Conservation (phyloP, 1,284 basidiomycete species). For the Coriolopsis trogii region DNA sequence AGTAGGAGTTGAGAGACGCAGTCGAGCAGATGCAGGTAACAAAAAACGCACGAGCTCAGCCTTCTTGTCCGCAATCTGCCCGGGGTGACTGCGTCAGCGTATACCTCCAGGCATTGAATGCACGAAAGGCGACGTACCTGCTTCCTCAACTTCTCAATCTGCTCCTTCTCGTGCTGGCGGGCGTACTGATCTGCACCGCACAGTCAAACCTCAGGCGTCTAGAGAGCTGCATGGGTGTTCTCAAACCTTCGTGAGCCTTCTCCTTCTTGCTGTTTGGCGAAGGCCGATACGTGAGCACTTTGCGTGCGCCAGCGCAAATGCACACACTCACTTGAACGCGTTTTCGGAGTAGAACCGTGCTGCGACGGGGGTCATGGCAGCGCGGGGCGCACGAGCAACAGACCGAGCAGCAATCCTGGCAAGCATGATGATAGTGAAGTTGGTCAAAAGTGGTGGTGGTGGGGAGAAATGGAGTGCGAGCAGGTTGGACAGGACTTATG, state of each 20-base stretch:
- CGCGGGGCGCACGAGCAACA: slow-evolving; percentile 47
- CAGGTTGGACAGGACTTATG: slow-evolving; percentile 2
- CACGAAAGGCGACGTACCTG: slow-evolving; percentile 44
- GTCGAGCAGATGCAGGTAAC: neutral
- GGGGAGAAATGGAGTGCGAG: slow-evolving; percentile 1
- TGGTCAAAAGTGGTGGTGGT: slow-evolving; percentile 7
- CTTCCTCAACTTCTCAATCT: slow-evolving; percentile 58
- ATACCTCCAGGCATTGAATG: neutral
- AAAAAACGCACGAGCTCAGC: slow-evolving; percentile 51
- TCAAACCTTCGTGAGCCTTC: slow-evolving; percentile 69
- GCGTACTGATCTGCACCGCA: slow-evolving; percentile 55
- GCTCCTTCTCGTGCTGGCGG: slow-evolving; percentile 55
- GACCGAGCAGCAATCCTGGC: slow-evolving; percentile 44
- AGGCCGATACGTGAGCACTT: slow-evolving; percentile 14
- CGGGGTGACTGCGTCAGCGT: slow-evolving; percentile 1
- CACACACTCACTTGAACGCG: slow-evolving; percentile 52
- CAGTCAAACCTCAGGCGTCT: slow-evolving; percentile 3
- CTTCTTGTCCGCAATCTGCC: slow-evolving; percentile 61
- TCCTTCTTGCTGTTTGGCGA: slow-evolving; percentile 61
- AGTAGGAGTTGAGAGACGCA: neutral
- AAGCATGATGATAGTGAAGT: slow-evolving; percentile 41
- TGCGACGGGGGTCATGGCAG: slow-evolving; percentile 28
- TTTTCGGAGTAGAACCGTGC: slow-evolving; percentile 39
- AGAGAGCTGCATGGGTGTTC: neutral
- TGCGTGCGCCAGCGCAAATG: slow-evolving; percentile 3